Evolutionary conservation across 768 basidiomycete genomes (phyloP), one percentile per base, ranked within the genome.

Genomic region (Hemileccinum rubropunctum): DNA sequence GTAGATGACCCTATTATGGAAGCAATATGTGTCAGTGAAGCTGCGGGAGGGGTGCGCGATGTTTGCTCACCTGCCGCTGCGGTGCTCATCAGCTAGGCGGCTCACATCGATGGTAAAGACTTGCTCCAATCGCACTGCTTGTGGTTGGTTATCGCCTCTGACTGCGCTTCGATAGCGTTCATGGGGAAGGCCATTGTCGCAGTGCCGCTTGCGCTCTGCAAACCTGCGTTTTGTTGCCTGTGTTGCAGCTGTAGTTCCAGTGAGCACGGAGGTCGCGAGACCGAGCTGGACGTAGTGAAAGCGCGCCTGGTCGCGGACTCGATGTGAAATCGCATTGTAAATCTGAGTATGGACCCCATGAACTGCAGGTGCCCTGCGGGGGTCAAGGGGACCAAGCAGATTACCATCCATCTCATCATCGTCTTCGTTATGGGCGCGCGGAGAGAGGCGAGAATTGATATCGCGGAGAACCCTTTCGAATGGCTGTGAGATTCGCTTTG

Each of bases 271-370:
- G 6, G 56, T 57, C 0, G 33, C 39, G 2, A 54, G 13, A 4
- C 51, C 40, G 1, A 56, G 40, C 13, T 56, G 51, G 1, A 56
- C 44, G 1, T 40, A 49, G 8, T 53, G 47, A 3, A 48, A 56
- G 0, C 47, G 18, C 0, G 47, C 42, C 2, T 48, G 33, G 8
- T 56, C 40, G 0, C 33, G 35, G 0, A 53, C 47, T 0, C 44
- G 12, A 6, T 53, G 51, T 0, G 44, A 42, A 1, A 56, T 35
- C 3, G 17, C 9, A 9, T 56, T 56, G 15, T 56, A 53, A 0
- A 53, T 45, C 15, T 56, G 51, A 5, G 14, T 18, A 1, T 40
- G 40, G 0, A 33, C 36, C 0, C 51, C 54, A 13, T 2, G 11
- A 3, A 52, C 1, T 1, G 49, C 42, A 2, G 51, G 45, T 1